Evolutionary conservation across 2,329 filamentous ascomycete genomes (phyloP).

Genomic region (Pestalotiopsis sp.): DNA sequence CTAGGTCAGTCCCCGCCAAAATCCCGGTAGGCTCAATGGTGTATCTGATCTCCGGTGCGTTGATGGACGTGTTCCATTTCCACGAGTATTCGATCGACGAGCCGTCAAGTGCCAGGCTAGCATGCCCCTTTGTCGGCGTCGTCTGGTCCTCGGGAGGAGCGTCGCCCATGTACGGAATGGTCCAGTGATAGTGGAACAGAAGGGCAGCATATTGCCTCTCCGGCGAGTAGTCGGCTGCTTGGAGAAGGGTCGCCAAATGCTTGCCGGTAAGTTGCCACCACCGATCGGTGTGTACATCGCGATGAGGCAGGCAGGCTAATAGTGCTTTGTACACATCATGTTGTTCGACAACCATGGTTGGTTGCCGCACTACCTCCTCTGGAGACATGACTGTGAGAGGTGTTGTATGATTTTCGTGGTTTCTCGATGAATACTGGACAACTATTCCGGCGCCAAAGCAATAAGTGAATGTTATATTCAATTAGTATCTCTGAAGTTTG

Average conservation of each 20-base stretch:
- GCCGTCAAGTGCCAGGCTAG: conserved; percentile 11
- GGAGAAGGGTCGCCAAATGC: conserved; percentile 15
- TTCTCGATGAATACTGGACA: background rate
- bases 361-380: background rate
- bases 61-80: conserved; percentile 13
- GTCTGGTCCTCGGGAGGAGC: background rate
- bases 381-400: background rate
- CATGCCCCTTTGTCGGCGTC: conserved; percentile 4
- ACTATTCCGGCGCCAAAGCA: background rate
- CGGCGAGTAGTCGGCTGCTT: conserved; percentile 13
- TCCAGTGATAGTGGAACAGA: conserved; percentile 16
- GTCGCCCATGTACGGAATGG: conserved; percentile 14
- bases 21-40: conserved; percentile 13
- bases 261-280: background rate
- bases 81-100: conserved; percentile 17
- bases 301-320: background rate
- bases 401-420: background rate
- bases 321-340: background rate
- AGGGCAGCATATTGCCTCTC: conserved; percentile 17
- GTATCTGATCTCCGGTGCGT: conserved; percentile 13
- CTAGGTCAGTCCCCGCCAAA: background rate
- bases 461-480: background rate
- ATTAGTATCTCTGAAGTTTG: background rate
- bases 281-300: background rate
- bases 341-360: background rate